These are phyloP conservation scores for Populus nigra DNA, from an alignment of 345 rosid species.

Conservation along the genomic window DNA sequence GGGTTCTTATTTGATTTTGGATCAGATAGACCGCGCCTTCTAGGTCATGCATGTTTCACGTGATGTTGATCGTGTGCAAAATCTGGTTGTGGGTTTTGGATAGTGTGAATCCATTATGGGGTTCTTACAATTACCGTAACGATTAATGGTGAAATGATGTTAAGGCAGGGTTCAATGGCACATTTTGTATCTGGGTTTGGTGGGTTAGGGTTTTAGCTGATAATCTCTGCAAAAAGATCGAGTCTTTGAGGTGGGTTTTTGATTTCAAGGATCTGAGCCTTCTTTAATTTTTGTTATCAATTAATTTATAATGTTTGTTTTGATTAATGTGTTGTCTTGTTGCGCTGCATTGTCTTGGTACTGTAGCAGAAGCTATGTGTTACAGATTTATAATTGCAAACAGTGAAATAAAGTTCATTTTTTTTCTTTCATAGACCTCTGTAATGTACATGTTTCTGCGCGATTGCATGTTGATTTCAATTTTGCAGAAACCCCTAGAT, in stretches of 20 bases:
- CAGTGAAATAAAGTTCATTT: neutral
- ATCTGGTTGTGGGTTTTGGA: slow-evolving; percentile 15
- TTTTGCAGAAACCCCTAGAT: neutral
- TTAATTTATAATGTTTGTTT: neutral
- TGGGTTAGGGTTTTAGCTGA: slow-evolving; percentile 22
- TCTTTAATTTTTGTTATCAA: neutral
- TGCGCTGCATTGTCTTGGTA: neutral
- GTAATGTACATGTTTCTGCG: neutral
- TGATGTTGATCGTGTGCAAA: slow-evolving; percentile 8
- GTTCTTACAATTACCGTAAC: neutral
- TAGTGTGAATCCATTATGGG: neutral
- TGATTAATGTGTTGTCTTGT: neutral
- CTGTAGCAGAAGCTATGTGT: neutral
- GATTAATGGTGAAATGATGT: slow-evolving; percentile 8
- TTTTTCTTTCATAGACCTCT: neutral
- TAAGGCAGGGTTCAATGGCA: slow-evolving; percentile 3
- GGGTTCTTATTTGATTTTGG: neutral
- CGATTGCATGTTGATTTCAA: neutral
- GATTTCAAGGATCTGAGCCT: slow-evolving; percentile 3
- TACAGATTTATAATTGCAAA: neutral
- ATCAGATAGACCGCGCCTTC: slow-evolving; percentile 16
- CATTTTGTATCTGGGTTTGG: slow-evolving; percentile 14
- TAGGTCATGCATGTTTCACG: slow-evolving; percentile 7
- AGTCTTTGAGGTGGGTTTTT: slow-evolving; percentile 15
- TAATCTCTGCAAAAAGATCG: neutral